These are phyloP conservation scores for Aureobasidium sp. DNA, from an alignment of 2,329 filamentous ascomycete genomes.

Conservation along the genomic window DNA sequence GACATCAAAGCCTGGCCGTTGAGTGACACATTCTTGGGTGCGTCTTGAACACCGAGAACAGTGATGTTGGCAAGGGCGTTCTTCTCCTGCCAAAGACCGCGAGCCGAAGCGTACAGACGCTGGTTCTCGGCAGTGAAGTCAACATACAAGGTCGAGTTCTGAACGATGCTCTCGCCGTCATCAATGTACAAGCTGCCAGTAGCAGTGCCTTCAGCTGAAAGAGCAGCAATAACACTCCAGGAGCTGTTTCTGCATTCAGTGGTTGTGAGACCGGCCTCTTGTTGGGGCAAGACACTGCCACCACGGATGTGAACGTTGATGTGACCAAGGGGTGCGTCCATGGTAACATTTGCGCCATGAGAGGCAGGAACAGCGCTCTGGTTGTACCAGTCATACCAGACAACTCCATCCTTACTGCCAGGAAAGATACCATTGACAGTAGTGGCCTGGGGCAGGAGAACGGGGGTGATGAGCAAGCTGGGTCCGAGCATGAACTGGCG, in stretches of 20 bases:
- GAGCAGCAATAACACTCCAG: conserved; percentile 59
- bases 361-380: conserved; percentile 44
- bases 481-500: conserved; percentile 64
- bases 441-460: conserved; percentile 52
- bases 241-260: conserved; percentile 51
- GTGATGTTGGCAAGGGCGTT: conserved; percentile 56
- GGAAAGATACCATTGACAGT: conserved; percentile 63
- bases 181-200: conserved; percentile 60
- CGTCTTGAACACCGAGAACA: conserved; percentile 45
- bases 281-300: conserved; percentile 57
- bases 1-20: conserved; percentile 34
- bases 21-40: conserved; percentile 39
- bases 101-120: conserved; percentile 39
- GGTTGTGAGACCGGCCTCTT: conserved; percentile 61
- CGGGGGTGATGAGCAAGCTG: conserved; percentile 57
- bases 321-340: conserved; percentile 54
- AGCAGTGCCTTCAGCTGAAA: conserved; percentile 47
- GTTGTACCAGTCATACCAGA: conserved; percentile 80
- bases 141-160: conserved; percentile 47
- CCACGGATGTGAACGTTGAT: conserved; percentile 66
- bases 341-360: conserved; percentile 50
- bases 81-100: conserved; percentile 46
- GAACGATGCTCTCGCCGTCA: conserved; percentile 60
- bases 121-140: conserved; percentile 39
- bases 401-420: conserved; percentile 47